Conservation (phyloP, 331 rosid species). For the Rosa hybrid region DNA sequence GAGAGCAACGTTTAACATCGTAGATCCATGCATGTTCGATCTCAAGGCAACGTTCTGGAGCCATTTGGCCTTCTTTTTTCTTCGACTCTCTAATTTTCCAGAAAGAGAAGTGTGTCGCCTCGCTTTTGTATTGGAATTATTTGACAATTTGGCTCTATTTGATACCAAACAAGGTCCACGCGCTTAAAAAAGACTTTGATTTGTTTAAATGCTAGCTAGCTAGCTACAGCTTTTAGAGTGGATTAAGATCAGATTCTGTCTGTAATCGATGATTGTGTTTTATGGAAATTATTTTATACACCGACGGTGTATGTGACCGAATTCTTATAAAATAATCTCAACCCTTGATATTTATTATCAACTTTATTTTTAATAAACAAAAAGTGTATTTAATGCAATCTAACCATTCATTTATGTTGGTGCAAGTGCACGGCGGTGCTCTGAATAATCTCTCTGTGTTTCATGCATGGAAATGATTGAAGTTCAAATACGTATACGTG, state of each 20-base stretch:
- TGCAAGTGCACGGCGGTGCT: no score
- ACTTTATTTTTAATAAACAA: no score
- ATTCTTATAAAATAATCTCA: no score
- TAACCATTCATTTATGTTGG: no score
- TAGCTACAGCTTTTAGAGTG: neutral
- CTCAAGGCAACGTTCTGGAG: neutral
- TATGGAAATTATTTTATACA: no score
- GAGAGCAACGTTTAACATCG: neutral
- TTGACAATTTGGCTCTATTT: neutral
- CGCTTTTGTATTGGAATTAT: neutral
- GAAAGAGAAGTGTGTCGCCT: neutral
- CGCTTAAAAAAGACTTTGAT: neutral
- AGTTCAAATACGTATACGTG: neutral
- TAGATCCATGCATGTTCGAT: neutral
- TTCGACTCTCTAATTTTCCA: neutral
- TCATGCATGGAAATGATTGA: conserved; percentile 4
- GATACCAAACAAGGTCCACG: neutral
- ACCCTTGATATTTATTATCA: no score
- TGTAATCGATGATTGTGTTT: neutral
- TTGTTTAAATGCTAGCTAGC: neutral
- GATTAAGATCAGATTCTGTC: neutral
- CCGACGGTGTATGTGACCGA: no score
- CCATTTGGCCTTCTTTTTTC: neutral
- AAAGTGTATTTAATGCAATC: no score
- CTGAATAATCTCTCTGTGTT: neutral